Evolutionary conservation across 2,329 filamentous ascomycete genomes (phyloP), one percentile per base, ranked within the genome.

Genomic region (Pyricularia sp.): DNA sequence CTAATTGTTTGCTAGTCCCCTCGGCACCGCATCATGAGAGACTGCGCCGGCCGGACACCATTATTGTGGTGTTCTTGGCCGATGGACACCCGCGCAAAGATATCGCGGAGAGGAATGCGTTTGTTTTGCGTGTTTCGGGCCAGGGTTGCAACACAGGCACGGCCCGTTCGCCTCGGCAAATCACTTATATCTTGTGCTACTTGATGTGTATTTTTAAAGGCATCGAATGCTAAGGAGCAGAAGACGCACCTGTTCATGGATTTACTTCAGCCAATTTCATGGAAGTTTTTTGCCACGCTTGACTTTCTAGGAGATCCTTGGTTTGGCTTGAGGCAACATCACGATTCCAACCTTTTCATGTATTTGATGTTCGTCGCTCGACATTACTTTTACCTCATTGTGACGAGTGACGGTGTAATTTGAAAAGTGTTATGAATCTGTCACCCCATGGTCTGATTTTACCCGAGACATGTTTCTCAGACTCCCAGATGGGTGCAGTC

Each of bases 1-100:
- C 66, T 63, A 59, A 31, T 68, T 17, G n/a, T 28, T 68, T 68
- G 55, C 58, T 68, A 68, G 66, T 68, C 55, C 66, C 31, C 55
- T 68, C 66, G 66, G 11, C 64, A 26, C 25, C 64, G n/a, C 20
- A 26, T 50, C n/a, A 10, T 30, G 65, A 65, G 64, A 36, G 42
- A 31, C 14, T 50, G n/a, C 31, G 11, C n/a, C 23, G 31, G 64
- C 6, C 31, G 30, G 10, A 14, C 26, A 12, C 25, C 12, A 20
- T 42, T 12, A 31, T 3, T 26, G 25, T 25, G 23, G 64, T 31
- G 33, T 66, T 14, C 26, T 36, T 66, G 11, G 11, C 33, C 14
- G n/a, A 20, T 28, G 23, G n/a, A n/a, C 9, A 26, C 14, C 64
- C 31, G 10, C 31, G 23, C 58, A 61, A 28, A 14, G 23, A 61